These are phyloP conservation scores for Talaromyces atroroseus DNA, from an alignment of 2,329 filamentous ascomycete genomes.

Conservation along the genomic window DNA sequence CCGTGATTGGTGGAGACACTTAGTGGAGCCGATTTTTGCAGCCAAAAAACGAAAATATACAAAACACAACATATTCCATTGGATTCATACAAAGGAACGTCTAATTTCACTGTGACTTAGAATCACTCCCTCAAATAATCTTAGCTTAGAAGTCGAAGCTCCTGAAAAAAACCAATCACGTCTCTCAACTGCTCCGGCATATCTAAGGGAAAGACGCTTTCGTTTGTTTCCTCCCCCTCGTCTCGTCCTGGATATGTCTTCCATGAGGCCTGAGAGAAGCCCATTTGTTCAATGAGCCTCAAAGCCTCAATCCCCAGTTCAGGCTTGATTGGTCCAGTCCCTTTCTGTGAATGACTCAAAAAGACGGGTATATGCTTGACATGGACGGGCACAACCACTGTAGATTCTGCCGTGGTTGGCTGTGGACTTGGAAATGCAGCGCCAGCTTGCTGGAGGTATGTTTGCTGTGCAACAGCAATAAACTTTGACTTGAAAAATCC, in stretches of 20 bases:
- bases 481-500: constrained; percentile 10
- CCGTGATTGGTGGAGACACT: neutral
- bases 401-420: neutral
- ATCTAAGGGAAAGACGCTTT: too few relatives aligned
- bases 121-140: too few relatives aligned
- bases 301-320: neutral
- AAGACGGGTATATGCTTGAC: constrained; percentile 3
- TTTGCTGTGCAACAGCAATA: neutral
- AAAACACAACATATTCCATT: too few relatives aligned
- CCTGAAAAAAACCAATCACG: neutral
- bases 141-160: neutral
- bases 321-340: neutral
- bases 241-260: neutral
- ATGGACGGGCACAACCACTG: neutral
- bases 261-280: neutral
- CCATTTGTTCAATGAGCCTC: neutral
- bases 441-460: neutral
- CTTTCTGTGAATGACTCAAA: neutral
- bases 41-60: too few relatives aligned
- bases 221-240: neutral
- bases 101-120: neutral
- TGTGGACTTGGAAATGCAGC: neutral
- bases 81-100: too few relatives aligned
- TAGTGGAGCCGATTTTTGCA: neutral
- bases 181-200: constrained; percentile 2